Conservation (phyloP, 1,284 basidiomycete species). For the Ceratobasidium sp. region DNA sequence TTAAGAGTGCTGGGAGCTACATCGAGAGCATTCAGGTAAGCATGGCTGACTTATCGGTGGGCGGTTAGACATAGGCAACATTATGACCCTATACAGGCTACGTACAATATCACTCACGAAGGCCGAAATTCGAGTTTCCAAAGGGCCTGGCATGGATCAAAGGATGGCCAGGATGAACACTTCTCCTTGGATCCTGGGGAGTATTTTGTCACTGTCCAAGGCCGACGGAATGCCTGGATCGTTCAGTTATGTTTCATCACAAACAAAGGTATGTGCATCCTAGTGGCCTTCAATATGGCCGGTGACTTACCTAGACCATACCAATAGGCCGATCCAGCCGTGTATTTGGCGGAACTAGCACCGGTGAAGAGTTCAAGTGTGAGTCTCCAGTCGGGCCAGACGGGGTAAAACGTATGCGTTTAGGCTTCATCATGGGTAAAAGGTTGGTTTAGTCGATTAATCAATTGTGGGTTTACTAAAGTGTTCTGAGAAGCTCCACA, state of each 20-base stretch:
- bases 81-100: neutral
- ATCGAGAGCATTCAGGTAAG: constrained; percentile 35
- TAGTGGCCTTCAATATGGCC: too few relatives aligned
- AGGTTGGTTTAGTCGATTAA: neutral
- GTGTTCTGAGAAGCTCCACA: neutral
- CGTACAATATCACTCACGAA: neutral
- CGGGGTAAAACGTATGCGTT: neutral
- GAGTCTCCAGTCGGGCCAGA: neutral
- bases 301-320: neutral
- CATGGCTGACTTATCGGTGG: neutral
- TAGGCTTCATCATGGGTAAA: constrained; percentile 24
- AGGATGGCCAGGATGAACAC: neutral
- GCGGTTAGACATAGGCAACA: too few relatives aligned
- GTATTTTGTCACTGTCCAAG: constrained; percentile 16
- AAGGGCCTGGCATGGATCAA: neutral
- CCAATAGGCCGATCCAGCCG: constrained; percentile 8
- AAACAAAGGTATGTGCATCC: constrained; percentile 17
- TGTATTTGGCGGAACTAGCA: neutral
- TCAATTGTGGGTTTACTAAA: neutral
- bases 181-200: constrained; percentile 1
- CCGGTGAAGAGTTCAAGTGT: neutral
- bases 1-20: constrained; percentile 3
- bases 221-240: neutral
- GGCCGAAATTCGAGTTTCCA: neutral
- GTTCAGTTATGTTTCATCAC: constrained; percentile 22